A percentile compares a stretch with the other conserved stretches of the same genome.
These are phyloP conservation scores for Ceratocystiopsis minuta DNA, from an alignment of 2,329 filamentous ascomycete species.

Conservation along the genomic window DNA sequence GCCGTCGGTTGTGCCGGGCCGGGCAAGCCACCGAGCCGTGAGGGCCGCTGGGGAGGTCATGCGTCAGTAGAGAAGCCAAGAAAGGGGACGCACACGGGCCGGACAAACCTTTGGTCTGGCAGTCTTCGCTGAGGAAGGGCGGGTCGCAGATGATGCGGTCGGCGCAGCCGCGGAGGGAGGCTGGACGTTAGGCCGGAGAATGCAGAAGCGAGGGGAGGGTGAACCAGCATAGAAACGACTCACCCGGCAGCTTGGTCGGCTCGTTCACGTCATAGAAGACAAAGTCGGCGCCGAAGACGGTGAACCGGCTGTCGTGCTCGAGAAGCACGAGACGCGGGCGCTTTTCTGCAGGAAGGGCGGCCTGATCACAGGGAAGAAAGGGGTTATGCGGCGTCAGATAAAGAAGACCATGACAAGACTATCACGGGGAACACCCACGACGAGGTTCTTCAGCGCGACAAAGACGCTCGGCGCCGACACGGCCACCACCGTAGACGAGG, in stretches of 20 bases:
- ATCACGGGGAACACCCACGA: slow-evolving; percentile 3
- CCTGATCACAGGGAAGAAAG: too few species aligned
- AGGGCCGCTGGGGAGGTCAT: slow-evolving; percentile 38
- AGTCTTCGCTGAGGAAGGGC: slow-evolving; percentile 64
- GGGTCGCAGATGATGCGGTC: slow-evolving; percentile 61
- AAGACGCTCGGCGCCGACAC: slow-evolving; percentile 64
- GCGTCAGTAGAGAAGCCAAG: background rate
- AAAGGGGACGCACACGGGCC: too few species aligned
- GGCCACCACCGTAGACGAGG: slow-evolving; percentile 41
- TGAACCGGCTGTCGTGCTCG: slow-evolving; percentile 58
- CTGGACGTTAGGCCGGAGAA: too few species aligned
- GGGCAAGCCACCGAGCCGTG: slow-evolving; percentile 56
- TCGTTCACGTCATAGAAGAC: slow-evolving; percentile 55
- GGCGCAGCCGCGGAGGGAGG: slow-evolving; percentile 33
- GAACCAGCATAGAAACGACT: too few species aligned
- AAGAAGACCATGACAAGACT: background rate
- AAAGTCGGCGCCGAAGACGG: slow-evolving; percentile 51
- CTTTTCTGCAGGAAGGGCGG: too few species aligned
- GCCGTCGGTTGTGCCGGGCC: slow-evolving; percentile 12
- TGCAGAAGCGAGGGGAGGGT: too few species aligned
- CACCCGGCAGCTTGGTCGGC: slow-evolving; percentile 42
- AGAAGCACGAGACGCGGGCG: slow-evolving; percentile 45
- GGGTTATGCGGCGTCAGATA: background rate
- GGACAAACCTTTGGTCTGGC: slow-evolving; percentile 54
- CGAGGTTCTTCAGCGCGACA: slow-evolving; percentile 49